Evolutionary conservation across 306 rosid species (phyloP), one percentile per base, ranked within the genome.

Genomic region (Pyrus communis): DNA sequence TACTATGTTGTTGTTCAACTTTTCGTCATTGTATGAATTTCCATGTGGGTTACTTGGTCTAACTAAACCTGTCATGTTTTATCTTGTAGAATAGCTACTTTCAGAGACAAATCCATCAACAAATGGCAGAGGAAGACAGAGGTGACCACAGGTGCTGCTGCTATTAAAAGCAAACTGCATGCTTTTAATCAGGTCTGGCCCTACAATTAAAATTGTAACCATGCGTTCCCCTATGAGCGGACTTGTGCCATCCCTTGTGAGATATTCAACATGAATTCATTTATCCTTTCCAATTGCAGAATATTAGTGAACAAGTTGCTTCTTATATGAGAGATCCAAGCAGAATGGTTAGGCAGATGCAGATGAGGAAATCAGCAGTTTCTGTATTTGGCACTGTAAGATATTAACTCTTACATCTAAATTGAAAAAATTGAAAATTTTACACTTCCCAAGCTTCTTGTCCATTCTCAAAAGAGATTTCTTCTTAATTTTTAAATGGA

Each of bases 101-200:
- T 92, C 78, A 86, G 96, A 74, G 84, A 91, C 85, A 94, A 90
- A 77, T 89, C 96, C 59, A 83, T 90, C 75, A 88, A 95, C 82
- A 92, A 90, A 82, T 92, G 96, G 97, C 97, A 92, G 84, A 91
- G 93, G 84, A 90, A 84, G 89, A 89, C 96, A n/a, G 89, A 89
- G 79, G 92, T 90, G 84, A 85, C 93, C 74, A 89, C 97, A 9
- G 98, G 96, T 73, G 95, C 91, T 71, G 91, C 98, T 81, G 94
- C 97, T 73, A 85, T 92, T 60, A 92, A 89, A 85, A 87, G 93
- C 7, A 88, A 89, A 77, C 83, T 94, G 57, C 93, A 92, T 43
- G 95, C 97, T 46, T 95, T 95, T 77, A 92, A 95, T 88, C 97
- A 92, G 96, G 97, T 92, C 42, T 68, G 85, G 42, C 57, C 72